Evolutionary conservation across 1,284 basidiomycete species (phyloP).

Genomic region (Pseudozyma sp.): DNA sequence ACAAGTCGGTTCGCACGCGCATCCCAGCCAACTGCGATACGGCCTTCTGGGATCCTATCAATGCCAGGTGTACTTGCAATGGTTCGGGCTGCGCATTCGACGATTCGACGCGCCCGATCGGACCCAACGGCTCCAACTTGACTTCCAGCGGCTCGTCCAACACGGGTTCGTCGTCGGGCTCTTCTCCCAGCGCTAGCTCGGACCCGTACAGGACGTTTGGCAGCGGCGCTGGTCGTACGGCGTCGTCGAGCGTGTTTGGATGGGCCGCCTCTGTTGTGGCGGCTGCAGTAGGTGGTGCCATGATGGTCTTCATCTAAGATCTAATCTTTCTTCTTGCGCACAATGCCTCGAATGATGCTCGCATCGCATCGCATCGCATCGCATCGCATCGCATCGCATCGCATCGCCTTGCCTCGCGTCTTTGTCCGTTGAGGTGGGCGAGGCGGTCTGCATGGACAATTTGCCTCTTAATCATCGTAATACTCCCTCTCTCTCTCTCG

Average conservation of each 20-base stretch:
- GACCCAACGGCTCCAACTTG: slow-evolving; percentile 54
- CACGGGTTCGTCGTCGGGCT: slow-evolving; percentile 12
- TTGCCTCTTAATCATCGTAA: neutral
- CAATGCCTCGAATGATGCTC: too few relatives aligned
- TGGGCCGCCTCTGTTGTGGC: slow-evolving; percentile 27
- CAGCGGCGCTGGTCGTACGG: slow-evolving; percentile 12
- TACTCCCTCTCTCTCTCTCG: too few relatives aligned
- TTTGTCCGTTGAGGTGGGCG: neutral
- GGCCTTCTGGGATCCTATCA: slow-evolving; percentile 63
- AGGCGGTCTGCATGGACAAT: neutral
- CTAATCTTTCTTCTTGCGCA: neutral
- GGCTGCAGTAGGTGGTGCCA: slow-evolving; percentile 23
- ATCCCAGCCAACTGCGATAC: slow-evolving; percentile 59
- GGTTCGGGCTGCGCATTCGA: slow-evolving; percentile 50
- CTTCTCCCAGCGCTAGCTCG: slow-evolving; percentile 28
- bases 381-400: neutral
- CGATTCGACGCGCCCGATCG: slow-evolving; percentile 59
- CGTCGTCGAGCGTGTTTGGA: slow-evolving; percentile 10
- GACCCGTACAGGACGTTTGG: slow-evolving; percentile 43
- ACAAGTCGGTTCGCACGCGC: slow-evolving; percentile 53
- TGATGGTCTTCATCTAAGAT: slow-evolving; percentile 23
- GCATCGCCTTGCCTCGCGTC: neutral
- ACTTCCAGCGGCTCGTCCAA: slow-evolving; percentile 37
- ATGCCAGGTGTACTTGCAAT: slow-evolving; percentile 57
- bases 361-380: neutral